Evolutionary conservation across 345 rosid species (phyloP).

Genomic region (Stellera chamaejasme): DNA sequence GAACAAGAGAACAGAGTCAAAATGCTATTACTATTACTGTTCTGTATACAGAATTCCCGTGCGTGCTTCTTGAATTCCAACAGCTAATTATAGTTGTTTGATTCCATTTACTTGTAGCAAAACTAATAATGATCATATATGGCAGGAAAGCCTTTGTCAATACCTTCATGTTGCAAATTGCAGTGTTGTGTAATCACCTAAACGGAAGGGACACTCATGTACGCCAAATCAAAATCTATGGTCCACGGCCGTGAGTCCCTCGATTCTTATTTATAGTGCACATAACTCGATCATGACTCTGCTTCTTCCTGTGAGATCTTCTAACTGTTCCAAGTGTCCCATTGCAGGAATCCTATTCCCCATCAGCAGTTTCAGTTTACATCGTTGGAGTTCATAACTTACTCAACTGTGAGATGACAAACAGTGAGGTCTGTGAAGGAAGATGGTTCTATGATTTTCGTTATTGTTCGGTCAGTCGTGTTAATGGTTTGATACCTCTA

Average conservation of each 20-base stretch:
- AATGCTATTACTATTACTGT: no score
- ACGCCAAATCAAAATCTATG: constrained; percentile 88
- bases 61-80: no score
- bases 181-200: constrained; percentile 68
- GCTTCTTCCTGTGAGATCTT: background rate
- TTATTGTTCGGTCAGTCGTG: no score
- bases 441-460: no score
- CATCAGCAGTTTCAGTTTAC: constrained; percentile 83
- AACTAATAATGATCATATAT: no score
- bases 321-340: background rate
- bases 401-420: constrained; percentile 60
- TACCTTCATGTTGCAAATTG: constrained; percentile 86
- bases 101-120: no score
- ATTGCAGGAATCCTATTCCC: constrained; percentile 72
- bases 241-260: constrained; percentile 55
- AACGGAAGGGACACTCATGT: constrained; percentile 86
- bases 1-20: no score
- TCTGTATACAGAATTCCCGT: no score
- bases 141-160: constrained; percentile 84
- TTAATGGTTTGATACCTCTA: no score
- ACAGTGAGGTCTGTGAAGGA: background rate
- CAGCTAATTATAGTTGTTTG: no score
- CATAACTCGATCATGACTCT: background rate
- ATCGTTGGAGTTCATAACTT: constrained; percentile 64
- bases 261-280: background rate